Evolutionary conservation across 2,329 filamentous ascomycete species (phyloP), one percentile per base, ranked within the genome.

Genomic region (Clarireedia monteithiana): DNA sequence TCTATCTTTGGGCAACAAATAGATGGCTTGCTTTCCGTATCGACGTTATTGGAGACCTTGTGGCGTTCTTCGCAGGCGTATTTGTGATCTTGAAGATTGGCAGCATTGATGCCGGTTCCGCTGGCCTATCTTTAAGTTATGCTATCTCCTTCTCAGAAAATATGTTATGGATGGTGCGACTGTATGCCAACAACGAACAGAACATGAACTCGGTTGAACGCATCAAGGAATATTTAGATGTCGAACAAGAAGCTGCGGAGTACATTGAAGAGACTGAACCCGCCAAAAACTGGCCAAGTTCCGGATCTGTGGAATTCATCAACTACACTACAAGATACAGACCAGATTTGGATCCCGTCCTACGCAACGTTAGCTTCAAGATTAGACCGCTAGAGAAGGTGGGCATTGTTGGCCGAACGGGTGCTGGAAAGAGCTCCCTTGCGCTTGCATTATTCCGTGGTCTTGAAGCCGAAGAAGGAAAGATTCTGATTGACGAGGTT

Each of bases 201-300:
- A 97, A 96, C 73, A 97, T 99, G 94, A 99, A 99, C 73, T 92
- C 92, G 2, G 91, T 97, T 49, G 94, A 99, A 73, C 89, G 94
- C 67, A 86, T 99, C 68, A 95, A 96, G 75, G 94, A 99, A 70
- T 99, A 97, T 68, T 81, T 97, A 38, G 90, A 97, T 46, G 88
- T 99, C 1, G 92, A 97, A 65, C 92, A 96, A 70, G 94, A 99
- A 73, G 91, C 94, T 1, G 77, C 81, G 0, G 78, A 88, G 1
- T 76, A 95, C 42, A 81, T 95, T 42, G 84, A 90, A 54, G 84
- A 92, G 58, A 88, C 83, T 61, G 81, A 89, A 27, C 94, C 94
- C 6, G 78, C 86, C 0, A 72, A 78, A 4, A 84, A 88, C 68
- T 99, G 94, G 94, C 94, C 94, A 7, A 86, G 82, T 59, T 78